Evolutionary conservation across 495 filamentous ascomycete genomes (phyloP), one percentile per base, ranked within the genome.

Genomic region (Zalerion maritima): DNA sequence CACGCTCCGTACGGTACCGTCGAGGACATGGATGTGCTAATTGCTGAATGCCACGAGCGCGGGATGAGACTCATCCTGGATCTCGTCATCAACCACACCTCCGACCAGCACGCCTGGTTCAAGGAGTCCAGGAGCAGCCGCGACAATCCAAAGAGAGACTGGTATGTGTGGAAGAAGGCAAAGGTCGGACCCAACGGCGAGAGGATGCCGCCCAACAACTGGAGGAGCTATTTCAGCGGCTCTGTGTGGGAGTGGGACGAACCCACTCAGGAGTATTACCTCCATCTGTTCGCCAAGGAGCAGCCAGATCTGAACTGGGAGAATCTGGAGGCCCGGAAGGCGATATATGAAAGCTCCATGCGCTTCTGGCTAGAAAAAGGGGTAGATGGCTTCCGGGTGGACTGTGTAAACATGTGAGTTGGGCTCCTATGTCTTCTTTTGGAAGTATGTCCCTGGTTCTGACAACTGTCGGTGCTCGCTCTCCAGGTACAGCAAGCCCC

Each of bases 281-380:
- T 84, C 2, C 73, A 78, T 38, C 54, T 81, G 6, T 81, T 75
- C 34, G 63, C 69, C 2, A 52, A 55, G 4, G 60, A 72, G 26
- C 74, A 81, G 36, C 76, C 78, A 0, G 78, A 84, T 41, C 62
- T 83, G 5, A 83, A 84, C 54, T 82, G 77, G 75, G 75, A 82
- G 37, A 69, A 71, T 14, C 59, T 59, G 5, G 64, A 57, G 3
- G 63, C 69, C 4, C 59, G 73, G 4, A 48, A 71, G 33, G 75
- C 75, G 1, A 74, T 82, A 14, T 71, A 78, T 30, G 60, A 71
- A 18, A 67, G 69, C 20, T 46, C 53, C 8, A 72, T 82, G 60
- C 55, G 63, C 4, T 84, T 81, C 52, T 82, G 78, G 78, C 62
- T 84, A 0, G 55, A 78, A 34, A 70, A 64, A 25, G 71, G 71